Percentiles rank a stretch among this genome's conserved stretches.
Evolutionary conservation across 208 protist genomes (phyloP).

Genomic region (Acanthamoeba healyi): DNA sequence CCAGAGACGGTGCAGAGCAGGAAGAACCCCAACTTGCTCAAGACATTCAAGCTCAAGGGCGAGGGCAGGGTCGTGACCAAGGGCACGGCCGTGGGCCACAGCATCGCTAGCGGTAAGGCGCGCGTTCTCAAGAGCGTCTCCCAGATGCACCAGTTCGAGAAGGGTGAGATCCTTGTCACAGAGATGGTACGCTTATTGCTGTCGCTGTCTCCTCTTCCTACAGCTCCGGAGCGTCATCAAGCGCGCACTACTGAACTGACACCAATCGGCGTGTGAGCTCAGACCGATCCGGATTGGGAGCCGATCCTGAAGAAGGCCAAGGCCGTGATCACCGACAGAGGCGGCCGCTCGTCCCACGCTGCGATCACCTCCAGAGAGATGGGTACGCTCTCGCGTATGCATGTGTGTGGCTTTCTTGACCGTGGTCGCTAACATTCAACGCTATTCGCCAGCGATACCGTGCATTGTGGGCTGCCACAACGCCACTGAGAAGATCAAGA

Average conservation of each 20-base stretch:
- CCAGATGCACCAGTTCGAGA: slow-evolving; percentile 68
- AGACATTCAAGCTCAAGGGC: slow-evolving; percentile 44
- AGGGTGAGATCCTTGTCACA: slow-evolving; percentile 77
- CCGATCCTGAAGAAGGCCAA: slow-evolving; percentile 79
- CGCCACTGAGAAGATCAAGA: slow-evolving; percentile 71
- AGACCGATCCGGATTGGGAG: slow-evolving; percentile 83
- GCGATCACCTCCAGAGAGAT: slow-evolving; percentile 83
- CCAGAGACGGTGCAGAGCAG: slow-evolving; percentile 81
- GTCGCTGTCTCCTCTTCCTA: not conserved
- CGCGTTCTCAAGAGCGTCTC: slow-evolving; percentile 43
- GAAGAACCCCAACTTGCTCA: slow-evolving; percentile 10
- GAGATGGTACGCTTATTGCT: slow-evolving; percentile 65
- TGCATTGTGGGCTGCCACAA: slow-evolving; percentile 78
- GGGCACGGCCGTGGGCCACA: slow-evolving; percentile 65
- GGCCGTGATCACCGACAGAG: slow-evolving; percentile 79
- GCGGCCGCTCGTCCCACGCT: slow-evolving; percentile 83
- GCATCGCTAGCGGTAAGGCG: slow-evolving; percentile 51
- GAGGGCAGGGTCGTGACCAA: slow-evolving; percentile 65
- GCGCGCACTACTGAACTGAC: too few relatives aligned
- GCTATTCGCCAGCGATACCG: not conserved
- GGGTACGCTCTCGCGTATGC: not conserved
- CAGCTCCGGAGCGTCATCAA: too few relatives aligned
- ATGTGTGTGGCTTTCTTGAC: not conserved
- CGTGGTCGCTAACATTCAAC: too few relatives aligned
- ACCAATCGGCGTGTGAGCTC: not conserved